Conservation (phyloP, 139 green algal genomes). For the Coccomyxa sp. region DNA sequence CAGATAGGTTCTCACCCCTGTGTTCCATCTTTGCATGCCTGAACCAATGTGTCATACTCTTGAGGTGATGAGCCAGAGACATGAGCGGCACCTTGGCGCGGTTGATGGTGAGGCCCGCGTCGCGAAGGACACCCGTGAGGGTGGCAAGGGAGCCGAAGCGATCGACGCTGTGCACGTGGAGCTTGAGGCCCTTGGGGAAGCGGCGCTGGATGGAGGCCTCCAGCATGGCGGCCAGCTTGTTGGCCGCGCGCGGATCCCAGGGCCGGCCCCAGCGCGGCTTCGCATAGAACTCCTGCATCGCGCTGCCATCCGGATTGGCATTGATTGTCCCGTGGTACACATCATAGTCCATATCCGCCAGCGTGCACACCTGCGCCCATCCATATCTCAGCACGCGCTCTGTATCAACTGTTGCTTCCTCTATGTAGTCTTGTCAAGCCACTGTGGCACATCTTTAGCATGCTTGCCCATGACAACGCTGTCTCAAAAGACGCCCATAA, state of each 20-base stretch:
- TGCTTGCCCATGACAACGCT: too few species aligned
- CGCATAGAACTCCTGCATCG: slow-evolving; percentile 56
- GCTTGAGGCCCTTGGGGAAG: slow-evolving; percentile 70
- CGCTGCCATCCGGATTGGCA: slow-evolving; percentile 22
- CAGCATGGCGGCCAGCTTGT: slow-evolving; percentile 68
- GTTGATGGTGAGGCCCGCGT: slow-evolving; percentile 37
- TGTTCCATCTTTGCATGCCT: too few species aligned
- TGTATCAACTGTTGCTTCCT: too few species aligned
- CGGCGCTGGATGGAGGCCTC: slow-evolving; percentile 71
- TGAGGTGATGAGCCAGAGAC: too few species aligned
- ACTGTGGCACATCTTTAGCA: too few species aligned
- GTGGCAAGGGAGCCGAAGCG: slow-evolving; percentile 43
- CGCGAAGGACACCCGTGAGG: slow-evolving; percentile 32
- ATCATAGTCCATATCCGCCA: slow-evolving; percentile 91
- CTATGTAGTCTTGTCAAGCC: too few species aligned
- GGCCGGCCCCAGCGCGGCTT: slow-evolving; percentile 6
- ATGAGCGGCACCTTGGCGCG: slow-evolving; percentile 43
- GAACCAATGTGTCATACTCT: too few species aligned
- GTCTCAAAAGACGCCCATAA: too few species aligned
- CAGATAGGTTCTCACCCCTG: not conserved
- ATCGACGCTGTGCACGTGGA: slow-evolving; percentile 56
- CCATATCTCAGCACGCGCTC: too few species aligned
- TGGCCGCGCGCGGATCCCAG: slow-evolving; percentile 41
- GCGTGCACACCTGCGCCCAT: slow-evolving; percentile 63
- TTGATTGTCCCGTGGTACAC: slow-evolving; percentile 94